A percentile compares a stretch with the other conserved stretches of the same genome.
phyloP scores from a whole-genome alignment of 352 stramenopile species.

The Phytophthora multivora region DNA sequence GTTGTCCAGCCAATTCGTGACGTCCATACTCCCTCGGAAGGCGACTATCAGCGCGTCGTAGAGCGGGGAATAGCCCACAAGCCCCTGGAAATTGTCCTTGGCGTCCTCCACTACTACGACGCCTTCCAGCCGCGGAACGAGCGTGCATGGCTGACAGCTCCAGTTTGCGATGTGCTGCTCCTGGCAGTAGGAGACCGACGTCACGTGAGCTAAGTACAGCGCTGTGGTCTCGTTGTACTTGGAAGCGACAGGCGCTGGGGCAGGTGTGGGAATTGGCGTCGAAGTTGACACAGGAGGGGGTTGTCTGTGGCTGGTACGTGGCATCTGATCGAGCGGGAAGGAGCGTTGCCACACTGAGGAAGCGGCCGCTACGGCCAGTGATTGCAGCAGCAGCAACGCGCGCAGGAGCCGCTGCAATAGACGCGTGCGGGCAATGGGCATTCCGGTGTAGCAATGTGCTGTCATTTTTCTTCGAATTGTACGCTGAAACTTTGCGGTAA shows the following conservation, averaged over 20 bases:
- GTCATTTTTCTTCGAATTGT: slow-evolving; percentile 15
- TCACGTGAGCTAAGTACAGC: slow-evolving; percentile 77
- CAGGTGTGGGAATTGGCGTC: not conserved
- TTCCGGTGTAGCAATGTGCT: slow-evolving; percentile 7
- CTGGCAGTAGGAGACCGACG: slow-evolving; percentile 79
- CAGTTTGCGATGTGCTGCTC: slow-evolving; percentile 68
- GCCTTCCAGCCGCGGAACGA: slow-evolving; percentile 55
- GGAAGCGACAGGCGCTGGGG: slow-evolving; percentile 2
- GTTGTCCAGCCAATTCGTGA: slow-evolving; percentile 87
- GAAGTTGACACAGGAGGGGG: not conserved
- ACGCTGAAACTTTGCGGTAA: not conserved
- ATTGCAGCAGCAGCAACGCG: slow-evolving; percentile 27
- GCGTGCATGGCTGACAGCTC: slow-evolving; percentile 71
- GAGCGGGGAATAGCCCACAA: slow-evolving; percentile 69
- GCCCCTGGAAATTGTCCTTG: slow-evolving; percentile 78
- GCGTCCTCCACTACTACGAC: slow-evolving; percentile 69
- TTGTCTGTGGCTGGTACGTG: not conserved
- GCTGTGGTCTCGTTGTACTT: slow-evolving; percentile 73
- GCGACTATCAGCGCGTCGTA: slow-evolving; percentile 68
- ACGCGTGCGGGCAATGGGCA: not conserved
- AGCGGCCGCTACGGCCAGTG: not conserved
- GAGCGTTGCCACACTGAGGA: slow-evolving; percentile 24
- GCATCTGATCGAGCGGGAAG: slow-evolving; percentile 17
- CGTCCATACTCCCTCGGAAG: slow-evolving; percentile 84
- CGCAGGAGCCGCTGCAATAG: slow-evolving; percentile 1